These are phyloP conservation scores for Mortierella sp. DNA, from an alignment of 371 early-diverging fungal species.

Conservation along the genomic window DNA sequence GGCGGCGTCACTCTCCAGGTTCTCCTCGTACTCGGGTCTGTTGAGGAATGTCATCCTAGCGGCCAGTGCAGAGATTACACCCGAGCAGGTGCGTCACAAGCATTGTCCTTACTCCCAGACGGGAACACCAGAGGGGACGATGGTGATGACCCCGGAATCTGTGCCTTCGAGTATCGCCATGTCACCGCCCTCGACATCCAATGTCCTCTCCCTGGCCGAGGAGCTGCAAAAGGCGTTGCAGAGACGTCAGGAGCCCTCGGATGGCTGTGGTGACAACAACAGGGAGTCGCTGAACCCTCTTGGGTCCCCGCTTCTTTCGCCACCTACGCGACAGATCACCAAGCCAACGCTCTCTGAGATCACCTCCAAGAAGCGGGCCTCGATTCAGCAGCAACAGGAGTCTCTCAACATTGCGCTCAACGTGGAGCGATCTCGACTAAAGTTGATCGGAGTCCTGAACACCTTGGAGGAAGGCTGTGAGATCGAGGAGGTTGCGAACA, in stretches of 20 bases:
- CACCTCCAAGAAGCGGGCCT: slow-evolving; percentile 38
- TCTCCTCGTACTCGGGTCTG: not conserved
- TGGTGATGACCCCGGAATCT: not conserved
- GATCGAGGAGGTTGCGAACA: not conserved
- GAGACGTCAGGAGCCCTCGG: not conserved
- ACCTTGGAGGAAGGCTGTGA: slow-evolving; percentile 14
- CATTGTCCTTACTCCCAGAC: not conserved
- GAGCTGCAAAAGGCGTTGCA: slow-evolving; percentile 34
- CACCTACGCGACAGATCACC: not conserved
- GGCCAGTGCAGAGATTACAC: not conserved
- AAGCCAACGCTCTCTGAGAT: slow-evolving; percentile 31
- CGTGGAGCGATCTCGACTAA: slow-evolving; percentile 22
- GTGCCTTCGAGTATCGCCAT: not conserved
- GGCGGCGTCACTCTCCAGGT: not conserved
- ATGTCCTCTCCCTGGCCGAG: slow-evolving; percentile 31
- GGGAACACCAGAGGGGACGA: not conserved
- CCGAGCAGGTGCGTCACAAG: not conserved
- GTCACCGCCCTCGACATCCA: slow-evolving; percentile 8
- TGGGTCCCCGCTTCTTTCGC: not conserved
- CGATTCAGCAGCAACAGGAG: slow-evolving; percentile 14
- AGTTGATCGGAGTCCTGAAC: slow-evolving; percentile 20
- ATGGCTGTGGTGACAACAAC: not conserved
- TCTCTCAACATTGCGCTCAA: slow-evolving; percentile 14
- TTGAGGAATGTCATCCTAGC: slow-evolving; percentile 2
- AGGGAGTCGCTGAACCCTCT: not conserved